Percentiles rank a stretch among this genome's conserved stretches.
Evolutionary conservation across 371 early-diverging fungal genomes (phyloP).

Genomic region (Sporodiniella umbellata): DNA sequence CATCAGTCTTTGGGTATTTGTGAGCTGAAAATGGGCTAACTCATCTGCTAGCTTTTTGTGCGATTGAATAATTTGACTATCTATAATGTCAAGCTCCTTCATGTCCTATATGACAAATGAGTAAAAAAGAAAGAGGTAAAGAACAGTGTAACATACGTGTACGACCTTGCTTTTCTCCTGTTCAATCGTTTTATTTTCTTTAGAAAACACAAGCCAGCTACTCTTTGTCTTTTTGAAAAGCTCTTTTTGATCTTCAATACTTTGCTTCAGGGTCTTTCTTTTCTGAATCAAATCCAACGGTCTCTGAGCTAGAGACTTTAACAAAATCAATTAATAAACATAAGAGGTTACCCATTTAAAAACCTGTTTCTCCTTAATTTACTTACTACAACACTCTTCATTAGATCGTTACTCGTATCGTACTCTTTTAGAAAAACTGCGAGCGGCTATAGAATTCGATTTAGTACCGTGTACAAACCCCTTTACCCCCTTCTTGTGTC

Average conservation of each 20-base stretch:
- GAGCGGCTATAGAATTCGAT: not conserved
- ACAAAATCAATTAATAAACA: too few relatives aligned
- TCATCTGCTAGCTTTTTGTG: slow-evolving; percentile 40
- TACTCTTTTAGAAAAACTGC: slow-evolving; percentile 10
- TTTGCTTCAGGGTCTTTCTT: slow-evolving; percentile 8
- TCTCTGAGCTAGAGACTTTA: too few relatives aligned
- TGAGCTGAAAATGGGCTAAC: slow-evolving; percentile 35
- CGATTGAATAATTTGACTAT: slow-evolving; percentile 30
- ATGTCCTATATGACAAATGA: slow-evolving; percentile 16
- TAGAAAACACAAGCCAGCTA: slow-evolving; percentile 24
- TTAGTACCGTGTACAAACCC: not conserved
- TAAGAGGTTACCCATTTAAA: too few relatives aligned
- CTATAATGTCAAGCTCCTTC: slow-evolving; percentile 20
- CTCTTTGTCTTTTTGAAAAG: slow-evolving; percentile 16
- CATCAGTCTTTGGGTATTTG: slow-evolving; percentile 20
- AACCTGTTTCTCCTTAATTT: not conserved
- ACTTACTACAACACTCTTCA: slow-evolving; percentile 29
- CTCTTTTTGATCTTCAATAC: slow-evolving; percentile 30
- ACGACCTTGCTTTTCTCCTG: slow-evolving; percentile 1
- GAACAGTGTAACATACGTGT: too few relatives aligned
- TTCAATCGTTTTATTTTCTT: slow-evolving; percentile 21
- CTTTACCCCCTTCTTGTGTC: not conserved
- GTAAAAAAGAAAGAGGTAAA: too few relatives aligned
- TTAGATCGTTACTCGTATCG: slow-evolving; percentile 17
- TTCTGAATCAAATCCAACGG: slow-evolving; percentile 23